phyloP scores from a whole-genome alignment of 768 basidiomycete species.

The Termitomyces titanicus region DNA sequence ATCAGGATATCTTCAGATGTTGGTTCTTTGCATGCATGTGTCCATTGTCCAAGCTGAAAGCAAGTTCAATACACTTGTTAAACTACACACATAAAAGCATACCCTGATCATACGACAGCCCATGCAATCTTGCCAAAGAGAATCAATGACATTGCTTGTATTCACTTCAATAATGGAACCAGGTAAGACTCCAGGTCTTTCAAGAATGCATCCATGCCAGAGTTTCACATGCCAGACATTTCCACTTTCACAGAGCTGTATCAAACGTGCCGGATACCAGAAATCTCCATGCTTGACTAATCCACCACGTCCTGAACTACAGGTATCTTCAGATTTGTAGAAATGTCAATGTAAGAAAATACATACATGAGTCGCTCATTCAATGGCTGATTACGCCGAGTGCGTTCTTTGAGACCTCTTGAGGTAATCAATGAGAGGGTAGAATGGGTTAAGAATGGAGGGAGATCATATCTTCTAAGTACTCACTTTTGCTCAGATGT shows the following conservation, averaged over 20 bases:
- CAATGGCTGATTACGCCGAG: too few relatives aligned
- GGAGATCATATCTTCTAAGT: too few relatives aligned
- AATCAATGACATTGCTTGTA: neutral
- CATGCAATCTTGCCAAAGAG: neutral
- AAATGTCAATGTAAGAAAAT: neutral
- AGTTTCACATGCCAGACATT: constrained; percentile 16
- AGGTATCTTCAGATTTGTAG: neutral
- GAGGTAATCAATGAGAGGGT: too few relatives aligned
- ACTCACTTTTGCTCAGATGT: neutral
- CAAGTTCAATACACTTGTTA: neutral
- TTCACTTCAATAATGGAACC: neutral
- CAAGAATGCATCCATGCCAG: constrained; percentile 3
- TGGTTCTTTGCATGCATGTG: constrained; percentile 15
- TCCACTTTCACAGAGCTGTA: neutral
- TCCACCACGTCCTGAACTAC: constrained; percentile 13
- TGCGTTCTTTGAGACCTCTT: too few relatives aligned
- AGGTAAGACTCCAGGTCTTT: neutral
- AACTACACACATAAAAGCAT: neutral
- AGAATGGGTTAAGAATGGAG: too few relatives aligned
- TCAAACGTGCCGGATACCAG: constrained; percentile 24
- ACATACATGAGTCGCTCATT: neutral
- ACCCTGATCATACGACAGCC: neutral
- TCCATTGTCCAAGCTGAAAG: constrained; percentile 25
- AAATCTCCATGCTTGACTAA: constrained; percentile 13
- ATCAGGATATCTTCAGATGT: constrained; percentile 20